A percentile compares a stretch with the other conserved stretches of the same genome.
These are phyloP conservation scores for Clonostachys rosea DNA, from an alignment of 2,329 filamentous ascomycete genomes.

Conservation along the genomic window DNA sequence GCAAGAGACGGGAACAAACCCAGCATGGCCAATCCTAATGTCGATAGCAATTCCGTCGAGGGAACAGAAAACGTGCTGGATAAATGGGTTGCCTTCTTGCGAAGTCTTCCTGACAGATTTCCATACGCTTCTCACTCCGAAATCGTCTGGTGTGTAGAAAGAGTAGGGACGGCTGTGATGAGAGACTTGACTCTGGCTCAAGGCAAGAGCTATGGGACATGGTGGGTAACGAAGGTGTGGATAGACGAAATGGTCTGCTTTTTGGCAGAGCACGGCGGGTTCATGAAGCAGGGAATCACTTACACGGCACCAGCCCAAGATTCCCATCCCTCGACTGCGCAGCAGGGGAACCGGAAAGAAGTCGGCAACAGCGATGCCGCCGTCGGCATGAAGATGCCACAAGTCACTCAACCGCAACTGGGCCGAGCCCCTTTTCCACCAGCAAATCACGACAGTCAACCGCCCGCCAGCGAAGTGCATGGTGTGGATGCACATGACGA, in stretches of 20 bases:
- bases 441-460: slow-evolving; percentile 34
- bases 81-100: slow-evolving; percentile 71
- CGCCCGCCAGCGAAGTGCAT: slow-evolving; percentile 14
- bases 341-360: slow-evolving; percentile 13
- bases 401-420: slow-evolving; percentile 36
- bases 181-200: slow-evolving; percentile 76
- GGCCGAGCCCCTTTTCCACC: slow-evolving; percentile 46
- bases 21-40: neutral
- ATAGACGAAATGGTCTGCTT: slow-evolving; percentile 92
- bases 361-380: neutral
- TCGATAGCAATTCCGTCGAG: neutral
- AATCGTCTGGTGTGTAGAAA: slow-evolving; percentile 72
- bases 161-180: slow-evolving; percentile 71
- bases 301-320: neutral
- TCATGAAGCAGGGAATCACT: slow-evolving; percentile 43
- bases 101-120: slow-evolving; percentile 64
- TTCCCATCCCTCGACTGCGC: slow-evolving; percentile 6
- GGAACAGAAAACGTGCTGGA: slow-evolving; percentile 33
- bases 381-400: neutral
- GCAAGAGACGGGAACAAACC: too few species aligned
- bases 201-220: slow-evolving; percentile 79
- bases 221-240: slow-evolving; percentile 96
- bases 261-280: slow-evolving; percentile 85
- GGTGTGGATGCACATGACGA: slow-evolving; percentile 55
- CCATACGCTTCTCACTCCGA: slow-evolving; percentile 69